Base-by-base conservation (phyloP, 177 flowering plant species). In the Vitis hybrid region DNA sequence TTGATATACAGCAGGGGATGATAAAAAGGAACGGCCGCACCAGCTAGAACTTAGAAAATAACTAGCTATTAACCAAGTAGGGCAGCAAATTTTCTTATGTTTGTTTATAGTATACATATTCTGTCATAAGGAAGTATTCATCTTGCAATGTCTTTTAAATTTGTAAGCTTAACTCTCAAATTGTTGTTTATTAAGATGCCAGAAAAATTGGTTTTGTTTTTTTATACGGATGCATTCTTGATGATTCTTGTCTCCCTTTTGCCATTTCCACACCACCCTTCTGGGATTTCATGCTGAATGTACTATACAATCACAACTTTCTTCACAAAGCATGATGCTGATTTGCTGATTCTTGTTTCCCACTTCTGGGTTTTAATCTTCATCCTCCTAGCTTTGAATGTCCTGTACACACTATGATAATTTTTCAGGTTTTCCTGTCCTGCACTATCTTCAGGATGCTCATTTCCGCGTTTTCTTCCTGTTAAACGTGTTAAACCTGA, bases 31-130 rank as follows among this genome's bases (percentile, higher is more conserved):
- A 30, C 21, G 56, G 70, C 73, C 69, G 35, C 59, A 49, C 18
- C 59, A 62, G 70, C 72, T 71, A 83, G 75, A 66, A 74, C 74
- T 76, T 78, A 76, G 68, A 79, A 30, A 56, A 70, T 67, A 72
- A 78, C 80, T 57, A 70, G 68, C 68, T 74, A 58, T 75, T 78
- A 69, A 78, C 83, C 78, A 51, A 72, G 70, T 75, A 78, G 77
- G 63, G 67, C 67, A 77, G 70, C 69, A 69, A 74, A 57, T 62
- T 72, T 78, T 71, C 35, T 27, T 75, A 17, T 76, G 69, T 70
- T 62, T 85, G 79, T 77, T 76, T 72, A 72, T 84, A 78, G 73
- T 78, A 79, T 77, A 85, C 84, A 80, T 80, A 74, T 79, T 64
- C 56, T 74, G 66, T 73, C 58, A 71, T 68, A 64, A 67, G 68